These are phyloP conservation scores for Vitis vinifera DNA, from an alignment of 164 flowering plant genomes.

Conservation along the genomic window DNA sequence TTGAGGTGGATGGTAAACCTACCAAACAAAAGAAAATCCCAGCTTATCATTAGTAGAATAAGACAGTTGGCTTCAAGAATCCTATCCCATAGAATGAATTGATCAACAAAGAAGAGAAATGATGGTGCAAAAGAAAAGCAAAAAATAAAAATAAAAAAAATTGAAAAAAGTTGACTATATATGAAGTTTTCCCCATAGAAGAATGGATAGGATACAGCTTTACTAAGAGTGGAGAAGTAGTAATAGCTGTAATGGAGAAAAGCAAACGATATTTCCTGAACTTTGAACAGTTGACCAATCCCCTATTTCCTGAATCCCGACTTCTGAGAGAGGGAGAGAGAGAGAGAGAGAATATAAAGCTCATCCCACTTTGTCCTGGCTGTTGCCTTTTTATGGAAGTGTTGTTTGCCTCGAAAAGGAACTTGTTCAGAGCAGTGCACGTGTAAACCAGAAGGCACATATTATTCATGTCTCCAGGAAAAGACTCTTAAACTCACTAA, in stretches of 20 bases:
- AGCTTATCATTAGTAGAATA: too few species aligned
- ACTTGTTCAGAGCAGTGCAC: constrained; percentile 39
- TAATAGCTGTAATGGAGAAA: background rate
- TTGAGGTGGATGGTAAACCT: too few species aligned
- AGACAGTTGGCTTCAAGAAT: too few species aligned
- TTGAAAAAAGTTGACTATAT: background rate
- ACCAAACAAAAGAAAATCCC: too few species aligned
- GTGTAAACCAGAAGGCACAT: constrained; percentile 31
- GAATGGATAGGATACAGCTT: background rate
- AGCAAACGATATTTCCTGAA: background rate
- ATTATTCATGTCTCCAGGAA: constrained; percentile 27
- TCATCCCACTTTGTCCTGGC: constrained; percentile 1
- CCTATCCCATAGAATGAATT: too few species aligned
- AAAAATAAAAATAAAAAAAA: too few species aligned
- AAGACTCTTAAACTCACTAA: constrained; percentile 2
- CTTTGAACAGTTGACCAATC: constrained; percentile 15
- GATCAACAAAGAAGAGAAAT: too few species aligned
- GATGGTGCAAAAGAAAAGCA: too few species aligned
- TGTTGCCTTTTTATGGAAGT: constrained; percentile 23
- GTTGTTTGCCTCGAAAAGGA: constrained; percentile 44
- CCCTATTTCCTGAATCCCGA: background rate
- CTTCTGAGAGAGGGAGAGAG: constrained; percentile 2
- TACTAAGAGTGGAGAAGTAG: too few species aligned
- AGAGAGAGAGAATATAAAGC: background rate
- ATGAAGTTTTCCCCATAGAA: background rate